phyloP scores from a whole-genome alignment of 805 yeast species.

The Monosporozyma aerobia region DNA sequence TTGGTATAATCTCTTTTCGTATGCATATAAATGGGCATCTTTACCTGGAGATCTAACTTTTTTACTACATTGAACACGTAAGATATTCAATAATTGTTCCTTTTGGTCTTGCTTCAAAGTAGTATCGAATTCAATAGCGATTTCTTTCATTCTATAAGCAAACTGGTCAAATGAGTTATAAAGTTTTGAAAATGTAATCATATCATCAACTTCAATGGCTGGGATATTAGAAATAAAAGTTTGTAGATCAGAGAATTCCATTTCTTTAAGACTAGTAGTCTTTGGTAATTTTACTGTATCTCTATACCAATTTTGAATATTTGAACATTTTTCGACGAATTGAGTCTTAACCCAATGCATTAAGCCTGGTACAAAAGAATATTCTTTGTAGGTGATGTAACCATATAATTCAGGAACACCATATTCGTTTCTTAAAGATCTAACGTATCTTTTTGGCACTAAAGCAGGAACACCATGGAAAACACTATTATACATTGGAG shows the following conservation, averaged over 20 bases:
- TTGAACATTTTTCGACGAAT: conserved; percentile 12
- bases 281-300: conserved; percentile 7
- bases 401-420: conserved; percentile 29
- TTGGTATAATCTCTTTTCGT: conserved; percentile 17
- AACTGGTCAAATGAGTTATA: conserved; percentile 14
- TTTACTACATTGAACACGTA: conserved; percentile 11
- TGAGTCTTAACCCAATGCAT: conserved; percentile 41
- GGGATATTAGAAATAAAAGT: conserved; percentile 15
- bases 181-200: conserved; percentile 10
- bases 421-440: conserved; percentile 43
- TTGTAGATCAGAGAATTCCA: conserved; percentile 15
- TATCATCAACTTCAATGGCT: conserved; percentile 7
- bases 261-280: conserved; percentile 10
- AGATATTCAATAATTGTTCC: conserved; percentile 6
- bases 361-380: conserved; percentile 42
- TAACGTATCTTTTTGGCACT: conserved; percentile 40
- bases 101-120: conserved; percentile 9
- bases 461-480: conserved; percentile 54
- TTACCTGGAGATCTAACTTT: conserved; percentile 15
- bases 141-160: conserved; percentile 22
- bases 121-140: conserved; percentile 17
- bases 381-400: conserved; percentile 30
- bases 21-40: conserved; percentile 19
- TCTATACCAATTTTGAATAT: conserved; percentile 10
- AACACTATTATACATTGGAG: conserved; percentile 42